Evolutionary conservation across 805 yeast species (phyloP).

Genomic region (Lipomyces yamadae): DNA sequence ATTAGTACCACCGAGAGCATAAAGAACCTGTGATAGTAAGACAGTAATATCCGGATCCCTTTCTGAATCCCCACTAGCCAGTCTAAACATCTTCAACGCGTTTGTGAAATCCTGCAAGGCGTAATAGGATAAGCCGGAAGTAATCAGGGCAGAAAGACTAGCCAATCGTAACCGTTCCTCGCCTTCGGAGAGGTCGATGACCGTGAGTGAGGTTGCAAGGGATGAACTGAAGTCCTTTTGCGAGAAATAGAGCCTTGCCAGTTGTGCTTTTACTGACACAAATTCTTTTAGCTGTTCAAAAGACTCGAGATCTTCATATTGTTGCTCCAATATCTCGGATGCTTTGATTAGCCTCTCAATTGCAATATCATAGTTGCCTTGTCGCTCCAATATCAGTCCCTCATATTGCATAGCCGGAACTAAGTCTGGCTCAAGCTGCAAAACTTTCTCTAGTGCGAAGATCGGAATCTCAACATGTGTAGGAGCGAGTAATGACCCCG

Average conservation of each 20-base stretch:
- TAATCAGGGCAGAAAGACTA: conserved; percentile 62
- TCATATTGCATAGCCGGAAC: conserved; percentile 41
- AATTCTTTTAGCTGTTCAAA: conserved; percentile 54
- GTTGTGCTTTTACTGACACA: conserved; percentile 66
- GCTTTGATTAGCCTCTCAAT: conserved; percentile 53
- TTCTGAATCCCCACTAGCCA: conserved; percentile 60
- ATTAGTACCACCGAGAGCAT: conserved; percentile 74
- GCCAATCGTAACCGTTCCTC: conserved; percentile 35
- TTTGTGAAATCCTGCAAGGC: conserved; percentile 65
- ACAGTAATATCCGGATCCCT: conserved; percentile 71
- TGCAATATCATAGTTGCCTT: conserved; percentile 65
- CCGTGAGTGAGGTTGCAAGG: conserved; percentile 58
- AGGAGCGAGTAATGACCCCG: conserved; percentile 34
- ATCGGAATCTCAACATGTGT: conserved; percentile 14
- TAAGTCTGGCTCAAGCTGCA: conserved; percentile 49
- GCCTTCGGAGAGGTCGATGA: conserved; percentile 46
- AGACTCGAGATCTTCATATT: conserved; percentile 62
- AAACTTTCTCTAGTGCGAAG: conserved; percentile 54
- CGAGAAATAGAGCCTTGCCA: conserved; percentile 75
- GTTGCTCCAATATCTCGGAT: conserved; percentile 55
- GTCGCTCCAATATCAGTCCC: conserved; percentile 61
- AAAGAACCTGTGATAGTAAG: conserved; percentile 76
- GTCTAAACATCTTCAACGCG: conserved; percentile 69
- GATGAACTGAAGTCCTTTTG: conserved; percentile 60
- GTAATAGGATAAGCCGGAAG: conserved; percentile 73